Percentiles rank a stretch among this genome's conserved stretches.
Conservation (phyloP, 2,329 filamentous ascomycete genomes). For the Leptodontidium sp. region DNA sequence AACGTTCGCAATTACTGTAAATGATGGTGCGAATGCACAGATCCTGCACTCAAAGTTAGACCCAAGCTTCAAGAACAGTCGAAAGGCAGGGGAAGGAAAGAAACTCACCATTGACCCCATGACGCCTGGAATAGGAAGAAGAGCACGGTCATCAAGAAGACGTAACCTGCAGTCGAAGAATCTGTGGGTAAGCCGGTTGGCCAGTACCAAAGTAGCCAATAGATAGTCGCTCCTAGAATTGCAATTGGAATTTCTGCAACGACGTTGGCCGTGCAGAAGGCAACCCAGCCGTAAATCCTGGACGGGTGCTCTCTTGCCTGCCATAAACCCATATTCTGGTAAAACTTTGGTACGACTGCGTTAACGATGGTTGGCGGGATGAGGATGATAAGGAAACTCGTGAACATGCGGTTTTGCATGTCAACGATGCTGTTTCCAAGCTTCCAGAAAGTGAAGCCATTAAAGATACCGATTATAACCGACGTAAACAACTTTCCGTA, state of each 20-base stretch:
- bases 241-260: constrained; percentile 77
- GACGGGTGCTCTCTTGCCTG: constrained; percentile 76
- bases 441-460: constrained; percentile 80
- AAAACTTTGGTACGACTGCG: constrained; percentile 79
- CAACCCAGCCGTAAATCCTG: constrained; percentile 79
- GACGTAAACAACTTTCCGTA: constrained; percentile 80
- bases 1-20: constrained; percentile 78
- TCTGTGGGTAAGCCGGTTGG: constrained; percentile 74
- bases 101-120: constrained; percentile 68
- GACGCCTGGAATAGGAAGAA: constrained; percentile 79
- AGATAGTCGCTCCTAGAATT: constrained; percentile 69
- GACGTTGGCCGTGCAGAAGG: constrained; percentile 77
- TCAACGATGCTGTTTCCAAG: constrained; percentile 70
- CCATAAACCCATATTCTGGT: constrained; percentile 75
- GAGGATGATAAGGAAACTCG: constrained; percentile 69
- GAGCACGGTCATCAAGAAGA: constrained; percentile 79
- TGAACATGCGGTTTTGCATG: constrained; percentile 83
- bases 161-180: constrained; percentile 72
- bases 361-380: constrained; percentile 75
- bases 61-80: constrained; percentile 46
- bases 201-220: constrained; percentile 82
- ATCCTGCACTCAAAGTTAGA: constrained; percentile 59
- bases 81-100: not conserved
- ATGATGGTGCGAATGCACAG: constrained; percentile 79
- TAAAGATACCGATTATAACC: constrained; percentile 78